Conservation (phyloP, 352 stramenopile species). For the Globisporangium cederbergense region DNA sequence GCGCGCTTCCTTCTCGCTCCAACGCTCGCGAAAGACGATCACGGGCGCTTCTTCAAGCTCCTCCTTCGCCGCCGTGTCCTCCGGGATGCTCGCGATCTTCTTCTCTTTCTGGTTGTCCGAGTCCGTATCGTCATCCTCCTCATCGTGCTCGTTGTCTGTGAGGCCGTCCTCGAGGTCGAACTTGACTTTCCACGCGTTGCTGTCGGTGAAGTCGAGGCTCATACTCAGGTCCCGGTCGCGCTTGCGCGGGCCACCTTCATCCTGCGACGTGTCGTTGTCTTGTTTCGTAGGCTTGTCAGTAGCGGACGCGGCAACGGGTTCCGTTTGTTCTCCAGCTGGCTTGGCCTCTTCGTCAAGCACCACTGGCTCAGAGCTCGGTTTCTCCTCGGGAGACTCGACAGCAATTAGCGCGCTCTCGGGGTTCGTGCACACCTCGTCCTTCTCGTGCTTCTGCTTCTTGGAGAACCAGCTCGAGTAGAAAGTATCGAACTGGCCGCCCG, state of each 20-base stretch:
- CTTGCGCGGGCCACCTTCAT: constrained; percentile 26
- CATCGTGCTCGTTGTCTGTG: constrained; percentile 42
- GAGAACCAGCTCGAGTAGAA: constrained; percentile 79
- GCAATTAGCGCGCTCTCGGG: constrained; percentile 1
- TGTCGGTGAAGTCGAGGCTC: constrained; percentile 73
- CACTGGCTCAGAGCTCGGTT: background rate
- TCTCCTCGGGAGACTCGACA: background rate
- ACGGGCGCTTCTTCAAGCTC: constrained; percentile 47
- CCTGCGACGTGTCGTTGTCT: constrained; percentile 23
- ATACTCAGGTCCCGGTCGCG: constrained; percentile 54
- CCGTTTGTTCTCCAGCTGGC: background rate
- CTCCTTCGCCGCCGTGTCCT: constrained; percentile 31
- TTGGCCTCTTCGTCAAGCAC: background rate
- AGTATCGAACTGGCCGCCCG: constrained; percentile 51
- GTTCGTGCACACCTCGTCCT: constrained; percentile 18
- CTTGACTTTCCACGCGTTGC: constrained; percentile 65
- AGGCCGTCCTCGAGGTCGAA: constrained; percentile 71
- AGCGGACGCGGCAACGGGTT: background rate
- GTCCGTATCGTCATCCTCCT: constrained; percentile 8
- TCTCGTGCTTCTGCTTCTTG: constrained; percentile 44
- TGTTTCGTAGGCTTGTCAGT: background rate
- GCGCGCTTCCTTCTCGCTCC: constrained; percentile 71
- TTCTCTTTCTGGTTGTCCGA: constrained; percentile 16
- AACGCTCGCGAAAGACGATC: constrained; percentile 81
- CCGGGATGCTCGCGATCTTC: constrained; percentile 42